phyloP scores from a whole-genome alignment of 495 filamentous ascomycete species.

The Aspergillus incahuasiensis region DNA sequence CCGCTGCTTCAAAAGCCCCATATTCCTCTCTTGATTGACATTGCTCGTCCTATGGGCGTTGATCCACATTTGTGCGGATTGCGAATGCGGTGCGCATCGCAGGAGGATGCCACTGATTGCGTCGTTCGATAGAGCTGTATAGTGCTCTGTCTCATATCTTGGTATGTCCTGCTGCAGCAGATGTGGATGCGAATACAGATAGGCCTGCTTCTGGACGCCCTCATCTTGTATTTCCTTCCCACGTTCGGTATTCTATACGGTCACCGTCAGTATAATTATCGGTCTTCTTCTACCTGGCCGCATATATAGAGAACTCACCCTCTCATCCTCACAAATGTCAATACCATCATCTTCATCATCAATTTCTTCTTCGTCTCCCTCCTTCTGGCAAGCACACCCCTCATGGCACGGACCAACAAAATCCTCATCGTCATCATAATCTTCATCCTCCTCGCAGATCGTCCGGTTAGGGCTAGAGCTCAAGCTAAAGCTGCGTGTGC shows the following conservation, averaged over 20 bases:
- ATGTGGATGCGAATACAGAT: not conserved
- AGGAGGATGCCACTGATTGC: slow-evolving; percentile 60
- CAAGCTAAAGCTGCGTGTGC: not conserved
- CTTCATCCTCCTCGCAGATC: not conserved
- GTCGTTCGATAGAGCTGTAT: slow-evolving; percentile 34
- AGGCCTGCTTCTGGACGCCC: not conserved
- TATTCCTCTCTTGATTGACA: slow-evolving; percentile 5
- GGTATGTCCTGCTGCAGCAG: not conserved
- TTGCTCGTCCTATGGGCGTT: slow-evolving; percentile 17
- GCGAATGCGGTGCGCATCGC: slow-evolving; percentile 55
- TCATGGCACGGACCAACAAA: not conserved
- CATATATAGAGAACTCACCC: not conserved
- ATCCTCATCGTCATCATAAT: not conserved
- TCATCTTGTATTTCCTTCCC: not conserved
- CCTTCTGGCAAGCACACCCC: too few relatives aligned
- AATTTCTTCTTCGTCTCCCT: too few relatives aligned
- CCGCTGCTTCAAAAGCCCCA: slow-evolving; percentile 1
- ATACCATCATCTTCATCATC: not conserved
- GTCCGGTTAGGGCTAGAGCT: not conserved
- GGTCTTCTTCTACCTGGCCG: too few relatives aligned
- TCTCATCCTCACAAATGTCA: not conserved
- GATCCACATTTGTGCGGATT: slow-evolving; percentile 17
- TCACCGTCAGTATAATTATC: not conserved
- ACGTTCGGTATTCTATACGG: not conserved
- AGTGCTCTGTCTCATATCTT: not conserved